Conservation (phyloP, 2,329 filamentous ascomycete species). For the Cladophialophora carrionii region DNA sequence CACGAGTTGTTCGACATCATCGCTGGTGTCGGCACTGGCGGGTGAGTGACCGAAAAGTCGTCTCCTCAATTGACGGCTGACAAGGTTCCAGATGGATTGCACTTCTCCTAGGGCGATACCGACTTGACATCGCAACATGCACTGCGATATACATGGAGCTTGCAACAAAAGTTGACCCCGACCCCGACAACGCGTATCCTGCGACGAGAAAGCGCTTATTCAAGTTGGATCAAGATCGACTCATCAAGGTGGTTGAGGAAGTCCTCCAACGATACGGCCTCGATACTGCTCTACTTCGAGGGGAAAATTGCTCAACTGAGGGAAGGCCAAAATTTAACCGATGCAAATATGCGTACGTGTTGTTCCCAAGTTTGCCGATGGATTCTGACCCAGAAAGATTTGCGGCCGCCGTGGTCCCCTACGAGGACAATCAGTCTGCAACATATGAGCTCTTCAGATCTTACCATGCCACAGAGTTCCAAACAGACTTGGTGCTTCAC, state of each 20-base stretch:
- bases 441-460: slow-evolving; percentile 25
- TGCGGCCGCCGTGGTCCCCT: slow-evolving; percentile 21
- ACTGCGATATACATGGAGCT: slow-evolving; percentile 33
- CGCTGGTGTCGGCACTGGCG: slow-evolving; percentile 31
- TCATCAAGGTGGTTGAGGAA: slow-evolving; percentile 18
- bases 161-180: slow-evolving; percentile 19
- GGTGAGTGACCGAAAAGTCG: slow-evolving; percentile 15
- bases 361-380: background rate
- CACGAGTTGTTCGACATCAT: slow-evolving; percentile 34
- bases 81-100: slow-evolving; percentile 27
- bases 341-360: slow-evolving; percentile 24
- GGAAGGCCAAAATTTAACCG: background rate
- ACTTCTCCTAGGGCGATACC: slow-evolving; percentile 30
- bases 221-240: slow-evolving; percentile 25
- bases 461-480: slow-evolving; percentile 11
- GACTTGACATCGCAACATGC: slow-evolving; percentile 30
- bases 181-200: background rate
- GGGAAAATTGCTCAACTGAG: background rate
- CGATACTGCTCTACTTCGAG: slow-evolving; percentile 10
- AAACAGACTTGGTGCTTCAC: background rate
- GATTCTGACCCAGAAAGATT: slow-evolving; percentile 23
- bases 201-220: slow-evolving; percentile 14
- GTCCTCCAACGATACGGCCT: slow-evolving; percentile 23
- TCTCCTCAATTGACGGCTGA: background rate
- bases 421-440: slow-evolving; percentile 1